Conservation (phyloP, 352 stramenopile genomes). For the Albugo candida region DNA sequence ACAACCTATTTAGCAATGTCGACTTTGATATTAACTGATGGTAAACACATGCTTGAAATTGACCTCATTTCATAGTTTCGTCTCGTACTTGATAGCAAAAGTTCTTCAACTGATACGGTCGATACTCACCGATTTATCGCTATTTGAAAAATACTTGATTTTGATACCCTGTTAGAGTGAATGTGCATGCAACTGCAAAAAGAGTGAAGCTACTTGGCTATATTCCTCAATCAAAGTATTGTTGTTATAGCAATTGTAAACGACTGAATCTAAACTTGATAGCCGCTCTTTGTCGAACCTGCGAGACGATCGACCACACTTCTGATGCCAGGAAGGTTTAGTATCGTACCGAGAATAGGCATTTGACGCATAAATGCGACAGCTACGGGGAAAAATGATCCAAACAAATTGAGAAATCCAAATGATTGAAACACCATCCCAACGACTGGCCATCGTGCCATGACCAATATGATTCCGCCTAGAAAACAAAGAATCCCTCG, state of each 20-base stretch:
- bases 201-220: not conserved
- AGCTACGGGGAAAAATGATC: conserved; percentile 90
- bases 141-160: no score
- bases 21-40: no score
- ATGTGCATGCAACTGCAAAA: no score
- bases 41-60: no score
- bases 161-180: no score
- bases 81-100: no score
- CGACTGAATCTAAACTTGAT: conserved; percentile 37
- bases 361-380: conserved; percentile 85
- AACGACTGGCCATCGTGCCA: conserved; percentile 83
- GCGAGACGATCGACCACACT: conserved; percentile 69
- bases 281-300: conserved; percentile 65
- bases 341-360: conserved; percentile 76
- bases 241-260: not conserved
- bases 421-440: conserved; percentile 89
- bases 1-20: no score
- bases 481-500: conserved; percentile 89
- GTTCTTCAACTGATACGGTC: no score
- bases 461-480: conserved; percentile 82
- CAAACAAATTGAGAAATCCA: conserved; percentile 90
- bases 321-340: conserved; percentile 71
- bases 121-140: no score
- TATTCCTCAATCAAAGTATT: conserved; percentile 1
- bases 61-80: no score